These are phyloP conservation scores for Cladophialophora carrionii DNA, from an alignment of 2,329 filamentous ascomycete species.

Conservation along the genomic window DNA sequence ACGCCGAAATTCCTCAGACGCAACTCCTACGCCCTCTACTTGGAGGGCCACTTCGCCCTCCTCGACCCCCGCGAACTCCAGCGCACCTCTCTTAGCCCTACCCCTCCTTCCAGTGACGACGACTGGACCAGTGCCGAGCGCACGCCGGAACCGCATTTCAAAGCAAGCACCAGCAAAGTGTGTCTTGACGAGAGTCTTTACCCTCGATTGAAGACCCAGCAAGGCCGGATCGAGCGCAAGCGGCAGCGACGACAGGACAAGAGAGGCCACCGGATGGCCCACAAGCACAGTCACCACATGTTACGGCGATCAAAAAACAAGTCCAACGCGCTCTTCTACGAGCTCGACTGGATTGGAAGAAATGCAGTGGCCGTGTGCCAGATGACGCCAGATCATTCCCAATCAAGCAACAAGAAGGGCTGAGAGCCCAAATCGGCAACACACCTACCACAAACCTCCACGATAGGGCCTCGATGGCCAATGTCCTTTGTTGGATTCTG, in stretches of 20 bases:
- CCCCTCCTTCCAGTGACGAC: constrained; percentile 22
- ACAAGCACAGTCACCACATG: constrained; percentile 21
- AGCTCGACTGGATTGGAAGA: constrained; percentile 23
- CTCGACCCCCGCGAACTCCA: constrained; percentile 24
- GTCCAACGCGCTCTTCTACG: constrained; percentile 17
- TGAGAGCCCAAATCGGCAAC: constrained; percentile 10
- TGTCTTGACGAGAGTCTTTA: constrained; percentile 3
- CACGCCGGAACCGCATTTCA: constrained; percentile 15
- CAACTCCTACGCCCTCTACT: constrained; percentile 23
- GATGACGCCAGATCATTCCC: constrained; percentile 9
- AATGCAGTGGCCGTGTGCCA: constrained; percentile 20
- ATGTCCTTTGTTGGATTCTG: neutral
- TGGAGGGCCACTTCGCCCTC: constrained; percentile 23
- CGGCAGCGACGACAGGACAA: constrained; percentile 14
- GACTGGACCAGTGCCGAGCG: constrained; percentile 19
- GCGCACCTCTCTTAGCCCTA: constrained; percentile 24
- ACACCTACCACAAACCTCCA: neutral
- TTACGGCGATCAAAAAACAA: constrained; percentile 17
- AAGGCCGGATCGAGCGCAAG: constrained; percentile 16
- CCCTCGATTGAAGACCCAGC: neutral
- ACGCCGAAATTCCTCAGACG: constrained; percentile 24
- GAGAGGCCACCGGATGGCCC: constrained; percentile 3
- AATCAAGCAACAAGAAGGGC: constrained; percentile 17
- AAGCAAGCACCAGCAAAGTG: constrained; percentile 11
- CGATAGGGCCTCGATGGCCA: constrained; percentile 1